Conservation (phyloP, 148 eudicot species). For the Vaccinium myrtillus region DNA sequence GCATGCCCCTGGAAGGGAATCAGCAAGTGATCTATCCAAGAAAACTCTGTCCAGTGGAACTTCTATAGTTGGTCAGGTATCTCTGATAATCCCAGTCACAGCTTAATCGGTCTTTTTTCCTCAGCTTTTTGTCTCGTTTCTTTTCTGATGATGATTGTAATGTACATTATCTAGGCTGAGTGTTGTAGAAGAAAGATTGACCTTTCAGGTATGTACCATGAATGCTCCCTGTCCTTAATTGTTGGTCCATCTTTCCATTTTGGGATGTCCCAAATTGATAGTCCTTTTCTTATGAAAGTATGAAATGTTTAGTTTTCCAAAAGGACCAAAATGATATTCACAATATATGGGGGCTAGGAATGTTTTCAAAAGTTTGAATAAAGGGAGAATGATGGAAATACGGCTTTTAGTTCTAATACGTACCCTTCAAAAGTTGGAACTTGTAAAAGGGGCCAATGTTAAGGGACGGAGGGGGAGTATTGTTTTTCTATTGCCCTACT, state of each 20-base stretch:
- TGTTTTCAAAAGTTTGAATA: neutral
- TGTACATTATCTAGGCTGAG: constrained; percentile 49
- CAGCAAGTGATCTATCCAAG: constrained; percentile 22
- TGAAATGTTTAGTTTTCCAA: neutral
- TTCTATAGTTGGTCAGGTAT: constrained; percentile 28
- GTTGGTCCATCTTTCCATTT: neutral
- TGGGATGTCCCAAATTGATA: neutral
- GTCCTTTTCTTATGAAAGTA: neutral
- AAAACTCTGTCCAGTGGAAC: constrained; percentile 5
- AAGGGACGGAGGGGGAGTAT: neutral
- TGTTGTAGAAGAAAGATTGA: constrained; percentile 48
- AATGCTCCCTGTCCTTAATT: neutral
- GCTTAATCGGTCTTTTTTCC: neutral
- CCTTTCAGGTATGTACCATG: constrained; percentile 46
- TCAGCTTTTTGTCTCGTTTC: no score
- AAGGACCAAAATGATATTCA: neutral
- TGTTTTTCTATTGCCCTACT: constrained; percentile 2
- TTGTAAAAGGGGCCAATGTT: neutral
- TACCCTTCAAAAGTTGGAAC: neutral
- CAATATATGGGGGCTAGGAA: neutral
- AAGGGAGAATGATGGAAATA: neutral
- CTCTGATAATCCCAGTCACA: neutral
- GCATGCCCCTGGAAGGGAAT: constrained; percentile 16
- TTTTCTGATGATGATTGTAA: constrained; percentile 24
- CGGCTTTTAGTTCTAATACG: neutral